Base-by-base conservation (phyloP, 768 basidiomycete genomes). In the Leccinellum albellum region DNA sequence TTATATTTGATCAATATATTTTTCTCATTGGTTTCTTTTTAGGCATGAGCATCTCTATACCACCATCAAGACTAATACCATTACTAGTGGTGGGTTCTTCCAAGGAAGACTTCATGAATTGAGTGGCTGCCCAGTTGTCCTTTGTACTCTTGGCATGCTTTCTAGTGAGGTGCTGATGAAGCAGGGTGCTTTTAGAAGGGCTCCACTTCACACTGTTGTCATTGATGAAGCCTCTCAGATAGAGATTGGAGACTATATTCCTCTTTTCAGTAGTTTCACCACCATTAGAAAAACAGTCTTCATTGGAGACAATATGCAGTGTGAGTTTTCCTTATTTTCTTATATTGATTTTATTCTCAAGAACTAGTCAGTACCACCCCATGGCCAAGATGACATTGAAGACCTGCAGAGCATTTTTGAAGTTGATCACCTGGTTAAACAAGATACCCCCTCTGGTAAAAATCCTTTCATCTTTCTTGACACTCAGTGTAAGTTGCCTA, bases 1-100 rank as follows among this genome's bases (percentile, higher is more conserved):
- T 56, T 45, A 1, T 50, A 20, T 51, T 15, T 31, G 28, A 9
- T n/a, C n/a, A n/a, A n/a, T 28, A 48, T 15, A 53, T 33, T 55
- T 54, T 23, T 48, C 23, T 64, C 23, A 48, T 56, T 45, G 1
- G 14, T 37, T 64, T 49, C 29, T 50, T 7, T 50, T n/a, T 52
- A 92, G 91, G 91, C 89, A 93, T 78, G 89, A 90, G 56, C 87
- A 92, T 66, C 72, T 91, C 0, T 93, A 93, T 67, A 55, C 62
- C 3, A 64, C 76, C 12, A 72, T 89, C 33, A 55, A 63, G 6
- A 23, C 62, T 9, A 78, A 88, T 53, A 70, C 85, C 4, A 85
- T 93, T 35, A 67, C 75, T 3, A 83, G 85, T 42, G 69, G 62
- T 56, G 68, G 76, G 14, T 73, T 77, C 23, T 28, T 42, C 40